Percentiles rank a stretch among this genome's conserved stretches.
Conservation (phyloP, 1,284 basidiomycete species). For the Malassezia restricta region DNA sequence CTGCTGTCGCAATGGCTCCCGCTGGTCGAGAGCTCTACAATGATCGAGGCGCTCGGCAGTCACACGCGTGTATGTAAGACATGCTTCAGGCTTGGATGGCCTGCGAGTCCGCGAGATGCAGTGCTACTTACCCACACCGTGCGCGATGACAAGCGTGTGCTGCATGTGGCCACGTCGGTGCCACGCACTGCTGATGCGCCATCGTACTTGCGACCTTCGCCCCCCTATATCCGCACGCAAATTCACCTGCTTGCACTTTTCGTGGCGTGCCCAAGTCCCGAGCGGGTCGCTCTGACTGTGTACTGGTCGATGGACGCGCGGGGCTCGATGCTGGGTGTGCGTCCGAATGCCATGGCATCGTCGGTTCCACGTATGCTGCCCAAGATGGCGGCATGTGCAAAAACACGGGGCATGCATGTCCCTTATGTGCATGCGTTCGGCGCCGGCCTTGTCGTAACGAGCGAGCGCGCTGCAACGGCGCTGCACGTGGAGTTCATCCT, state of each 20-base stretch:
- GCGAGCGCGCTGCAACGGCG: slow-evolving; percentile 70
- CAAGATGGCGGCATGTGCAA: slow-evolving; percentile 64
- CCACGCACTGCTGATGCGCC: slow-evolving; percentile 85
- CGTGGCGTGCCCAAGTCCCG: slow-evolving; percentile 59
- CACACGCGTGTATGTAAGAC: slow-evolving; percentile 75
- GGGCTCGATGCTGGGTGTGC: slow-evolving; percentile 57
- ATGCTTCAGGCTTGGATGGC: slow-evolving; percentile 86
- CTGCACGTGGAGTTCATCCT: slow-evolving; percentile 75
- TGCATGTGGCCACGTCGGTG: slow-evolving; percentile 88
- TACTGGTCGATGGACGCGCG: slow-evolving; percentile 96
- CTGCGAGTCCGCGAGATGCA: slow-evolving; percentile 57
- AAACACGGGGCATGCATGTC: slow-evolving; percentile 60
- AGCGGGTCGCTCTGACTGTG: slow-evolving; percentile 58
- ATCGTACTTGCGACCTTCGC: slow-evolving; percentile 78
- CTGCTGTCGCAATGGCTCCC: slow-evolving; percentile 59
- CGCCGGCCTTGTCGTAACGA: slow-evolving; percentile 60
- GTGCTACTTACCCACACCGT: slow-evolving; percentile 23
- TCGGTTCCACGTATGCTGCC: slow-evolving; percentile 70
- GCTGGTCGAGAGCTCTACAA: slow-evolving; percentile 69
- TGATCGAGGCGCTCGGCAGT: slow-evolving; percentile 75
- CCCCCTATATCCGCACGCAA: slow-evolving; percentile 84
- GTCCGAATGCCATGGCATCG: slow-evolving; percentile 28
- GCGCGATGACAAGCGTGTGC: slow-evolving; percentile 53
- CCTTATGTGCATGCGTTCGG: slow-evolving; percentile 69
- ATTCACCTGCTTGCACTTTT: slow-evolving; percentile 83